phyloP scores from a whole-genome alignment of 208 protist genomes.

The Wallacemonas collosoma region DNA sequence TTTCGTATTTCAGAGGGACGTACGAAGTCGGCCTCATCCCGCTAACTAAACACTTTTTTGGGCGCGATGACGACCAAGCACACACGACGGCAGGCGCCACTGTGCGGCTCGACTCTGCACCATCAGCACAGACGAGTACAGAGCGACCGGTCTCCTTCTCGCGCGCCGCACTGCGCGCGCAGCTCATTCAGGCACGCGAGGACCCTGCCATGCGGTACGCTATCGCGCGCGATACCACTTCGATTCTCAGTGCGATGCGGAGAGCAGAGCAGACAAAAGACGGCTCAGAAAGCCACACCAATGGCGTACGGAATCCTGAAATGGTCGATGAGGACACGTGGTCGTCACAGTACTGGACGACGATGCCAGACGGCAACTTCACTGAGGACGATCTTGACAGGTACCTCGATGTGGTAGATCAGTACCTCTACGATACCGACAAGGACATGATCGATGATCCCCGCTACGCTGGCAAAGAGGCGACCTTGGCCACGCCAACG shows the following conservation, averaged over 20 bases:
- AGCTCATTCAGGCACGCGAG: slow-evolving; percentile 66
- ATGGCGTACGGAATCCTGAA: neutral
- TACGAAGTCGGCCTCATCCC: slow-evolving; percentile 88
- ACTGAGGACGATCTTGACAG: slow-evolving; percentile 69
- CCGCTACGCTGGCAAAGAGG: slow-evolving; percentile 18
- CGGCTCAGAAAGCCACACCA: no score
- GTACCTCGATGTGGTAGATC: slow-evolving; percentile 69
- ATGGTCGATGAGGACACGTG: neutral
- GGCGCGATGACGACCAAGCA: slow-evolving; percentile 21
- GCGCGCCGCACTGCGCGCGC: slow-evolving; percentile 49
- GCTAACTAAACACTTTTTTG: slow-evolving; percentile 78
- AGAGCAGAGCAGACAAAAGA: neutral
- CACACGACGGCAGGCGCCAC: no score
- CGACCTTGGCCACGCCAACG: neutral
- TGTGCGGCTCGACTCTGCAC: no score
- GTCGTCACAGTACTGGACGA: slow-evolving; percentile 42
- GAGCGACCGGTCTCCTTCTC: neutral
- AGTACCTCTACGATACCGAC: slow-evolving; percentile 58
- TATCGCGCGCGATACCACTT: slow-evolving; percentile 47
- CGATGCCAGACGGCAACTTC: slow-evolving; percentile 68
- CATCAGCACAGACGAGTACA: slow-evolving; percentile 1
- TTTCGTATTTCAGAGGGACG: slow-evolving; percentile 85
- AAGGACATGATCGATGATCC: slow-evolving; percentile 51
- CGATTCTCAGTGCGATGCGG: slow-evolving; percentile 32
- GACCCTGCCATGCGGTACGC: slow-evolving; percentile 73